Conservation (phyloP, 352 stramenopile species). For the Pythium vanterpoolii region DNA sequence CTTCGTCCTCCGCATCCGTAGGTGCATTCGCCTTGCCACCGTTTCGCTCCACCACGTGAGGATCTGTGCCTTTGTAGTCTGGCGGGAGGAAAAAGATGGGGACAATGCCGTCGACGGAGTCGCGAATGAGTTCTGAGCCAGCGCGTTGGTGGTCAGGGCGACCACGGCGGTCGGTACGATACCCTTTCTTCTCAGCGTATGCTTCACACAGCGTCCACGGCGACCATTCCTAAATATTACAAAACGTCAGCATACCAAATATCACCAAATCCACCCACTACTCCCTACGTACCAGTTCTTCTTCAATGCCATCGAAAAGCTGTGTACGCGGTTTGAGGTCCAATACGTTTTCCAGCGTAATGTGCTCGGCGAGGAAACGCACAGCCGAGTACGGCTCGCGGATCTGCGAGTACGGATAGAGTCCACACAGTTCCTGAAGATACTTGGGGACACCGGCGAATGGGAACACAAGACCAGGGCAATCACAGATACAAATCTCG, state of each 20-base stretch:
- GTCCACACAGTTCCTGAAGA: slow-evolving; percentile 76
- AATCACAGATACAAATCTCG: slow-evolving; percentile 86
- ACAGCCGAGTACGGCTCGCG: slow-evolving; percentile 87
- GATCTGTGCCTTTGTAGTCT: slow-evolving; percentile 60
- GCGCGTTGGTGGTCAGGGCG: slow-evolving; percentile 80
- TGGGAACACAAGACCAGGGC: slow-evolving; percentile 81
- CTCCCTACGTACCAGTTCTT: slow-evolving; percentile 69
- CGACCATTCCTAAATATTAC: slow-evolving; percentile 62
- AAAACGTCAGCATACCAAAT: background rate
- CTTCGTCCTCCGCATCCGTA: slow-evolving; percentile 8
- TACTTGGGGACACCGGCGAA: slow-evolving; percentile 80
- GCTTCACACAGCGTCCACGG: slow-evolving; percentile 81
- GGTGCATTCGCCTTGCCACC: slow-evolving; percentile 21
- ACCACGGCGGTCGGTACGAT: slow-evolving; percentile 72
- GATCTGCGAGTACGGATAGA: slow-evolving; percentile 87
- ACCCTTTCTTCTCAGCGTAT: slow-evolving; percentile 81
- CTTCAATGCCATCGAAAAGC: slow-evolving; percentile 70
- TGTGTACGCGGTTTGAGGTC: slow-evolving; percentile 70
- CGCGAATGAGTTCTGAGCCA: slow-evolving; percentile 74
- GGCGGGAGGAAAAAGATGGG: slow-evolving; percentile 79
- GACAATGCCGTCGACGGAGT: slow-evolving; percentile 79
- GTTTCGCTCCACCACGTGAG: slow-evolving; percentile 29
- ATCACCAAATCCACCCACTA: background rate
- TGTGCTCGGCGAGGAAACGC: slow-evolving; percentile 78
- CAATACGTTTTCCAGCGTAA: slow-evolving; percentile 65